phyloP scores from a whole-genome alignment of 176 grass and related monocot genomes.

The Juncus effusus region DNA sequence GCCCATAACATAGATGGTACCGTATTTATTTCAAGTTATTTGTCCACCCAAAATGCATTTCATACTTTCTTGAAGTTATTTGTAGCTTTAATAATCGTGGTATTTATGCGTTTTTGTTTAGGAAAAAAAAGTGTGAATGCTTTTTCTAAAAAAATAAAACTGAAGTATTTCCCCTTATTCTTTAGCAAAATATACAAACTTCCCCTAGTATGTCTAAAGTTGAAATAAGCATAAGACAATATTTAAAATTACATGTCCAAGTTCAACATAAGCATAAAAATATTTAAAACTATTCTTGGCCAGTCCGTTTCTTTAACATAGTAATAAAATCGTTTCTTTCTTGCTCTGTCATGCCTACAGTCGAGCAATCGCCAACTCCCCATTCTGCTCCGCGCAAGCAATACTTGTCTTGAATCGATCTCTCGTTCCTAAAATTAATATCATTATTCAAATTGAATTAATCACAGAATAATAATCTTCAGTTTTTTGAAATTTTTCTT shows the following conservation, averaged over 20 bases:
- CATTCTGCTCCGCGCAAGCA: constrained; percentile 91
- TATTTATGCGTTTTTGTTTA: no score
- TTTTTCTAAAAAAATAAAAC: no score
- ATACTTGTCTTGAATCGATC: constrained; percentile 80
- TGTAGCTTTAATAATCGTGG: no score
- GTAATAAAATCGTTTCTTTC: constrained; percentile 78
- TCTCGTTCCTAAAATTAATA: constrained; percentile 54
- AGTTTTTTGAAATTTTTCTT: not conserved
- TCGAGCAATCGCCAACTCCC: constrained; percentile 94
- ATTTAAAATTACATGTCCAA: not conserved
- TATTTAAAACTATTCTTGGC: constrained; percentile 35
- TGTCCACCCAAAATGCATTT: no score
- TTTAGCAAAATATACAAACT: no score
- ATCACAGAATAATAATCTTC: not conserved
- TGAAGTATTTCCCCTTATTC: no score
- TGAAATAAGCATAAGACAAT: not conserved
- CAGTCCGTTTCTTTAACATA: constrained; percentile 65
- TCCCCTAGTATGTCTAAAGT: not conserved
- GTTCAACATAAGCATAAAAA: not conserved
- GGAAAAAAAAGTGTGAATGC: no score
- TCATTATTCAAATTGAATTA: not conserved
- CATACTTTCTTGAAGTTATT: no score
- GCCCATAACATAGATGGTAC: no score
- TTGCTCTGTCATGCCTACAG: constrained; percentile 78
- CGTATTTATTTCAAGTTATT: no score